Conservation (phyloP, 257 asterid species). For the Misopates orontium region DNA sequence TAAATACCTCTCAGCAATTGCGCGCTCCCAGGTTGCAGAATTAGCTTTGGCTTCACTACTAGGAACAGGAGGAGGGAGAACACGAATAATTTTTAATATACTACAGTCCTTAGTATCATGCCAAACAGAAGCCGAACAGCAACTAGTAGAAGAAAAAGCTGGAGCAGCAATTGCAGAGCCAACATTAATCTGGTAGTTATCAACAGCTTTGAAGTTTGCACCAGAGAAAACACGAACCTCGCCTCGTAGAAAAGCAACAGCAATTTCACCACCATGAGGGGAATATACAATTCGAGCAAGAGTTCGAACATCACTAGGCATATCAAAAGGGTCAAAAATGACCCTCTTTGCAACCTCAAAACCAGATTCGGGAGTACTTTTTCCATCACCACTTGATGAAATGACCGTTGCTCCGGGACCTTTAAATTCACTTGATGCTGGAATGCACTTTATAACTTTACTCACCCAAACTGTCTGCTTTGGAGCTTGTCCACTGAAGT, state of each 20-base stretch:
- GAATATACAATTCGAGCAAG: slow-evolving; percentile 96
- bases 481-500: slow-evolving; percentile 84
- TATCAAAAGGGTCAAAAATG: slow-evolving; percentile 92
- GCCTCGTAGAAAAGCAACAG: slow-evolving; percentile 92
- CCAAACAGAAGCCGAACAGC: slow-evolving; percentile 99
- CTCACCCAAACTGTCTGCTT: slow-evolving; percentile 99
- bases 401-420: slow-evolving; percentile 47
- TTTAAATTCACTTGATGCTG: slow-evolving; percentile 67
- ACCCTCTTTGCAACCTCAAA: slow-evolving; percentile 58
- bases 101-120: slow-evolving; percentile 86
- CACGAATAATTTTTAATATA: slow-evolving; percentile 81
- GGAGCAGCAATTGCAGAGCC: slow-evolving; percentile 96
- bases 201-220: slow-evolving; percentile 65
- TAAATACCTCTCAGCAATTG: slow-evolving; percentile 96
- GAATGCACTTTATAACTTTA: slow-evolving; percentile 89
- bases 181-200: slow-evolving; percentile 79
- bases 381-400: slow-evolving; percentile 51
- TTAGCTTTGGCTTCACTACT: slow-evolving; percentile 72
- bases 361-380: slow-evolving; percentile 56
- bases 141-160: slow-evolving; percentile 97
- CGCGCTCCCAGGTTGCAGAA: slow-evolving; percentile 94
- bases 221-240: slow-evolving; percentile 89
- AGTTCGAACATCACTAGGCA: slow-evolving; percentile 95
- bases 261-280: slow-evolving; percentile 98
- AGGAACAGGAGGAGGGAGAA: slow-evolving; percentile 88